phyloP scores from a whole-genome alignment of 2,329 filamentous ascomycete genomes.

The Blumeria graminis region DNA sequence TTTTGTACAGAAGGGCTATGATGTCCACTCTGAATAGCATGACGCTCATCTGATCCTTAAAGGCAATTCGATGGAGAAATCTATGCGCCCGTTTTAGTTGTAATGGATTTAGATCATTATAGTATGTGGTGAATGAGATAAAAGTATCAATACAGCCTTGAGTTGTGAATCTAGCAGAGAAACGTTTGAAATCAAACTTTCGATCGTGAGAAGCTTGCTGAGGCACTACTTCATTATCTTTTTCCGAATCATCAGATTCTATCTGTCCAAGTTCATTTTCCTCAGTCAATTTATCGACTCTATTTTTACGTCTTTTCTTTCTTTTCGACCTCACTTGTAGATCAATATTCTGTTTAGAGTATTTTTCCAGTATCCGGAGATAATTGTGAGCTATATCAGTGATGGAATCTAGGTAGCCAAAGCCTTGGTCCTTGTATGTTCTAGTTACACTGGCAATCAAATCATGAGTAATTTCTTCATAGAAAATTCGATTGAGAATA shows the following conservation, averaged over 20 bases:
- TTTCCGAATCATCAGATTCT: conserved; percentile 38
- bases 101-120: conserved; percentile 49
- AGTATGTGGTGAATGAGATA: conserved; percentile 53
- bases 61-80: conserved; percentile 81
- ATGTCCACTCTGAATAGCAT: conserved; percentile 83
- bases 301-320: conserved; percentile 42
- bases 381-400: conserved; percentile 87
- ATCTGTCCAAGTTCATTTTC: conserved; percentile 14
- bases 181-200: conserved; percentile 81
- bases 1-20: conserved; percentile 62
- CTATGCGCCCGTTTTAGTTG: conserved; percentile 84
- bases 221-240: conserved; percentile 49
- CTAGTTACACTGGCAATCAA: conserved; percentile 55
- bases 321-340: conserved; percentile 74
- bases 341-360: conserved; percentile 84
- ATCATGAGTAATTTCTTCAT: conserved; percentile 87
- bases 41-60: conserved; percentile 80
- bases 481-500: conserved; percentile 90
- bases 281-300: conserved; percentile 11
- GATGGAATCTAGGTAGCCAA: conserved; percentile 76
- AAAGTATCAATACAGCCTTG: conserved; percentile 82
- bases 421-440: conserved; percentile 81
- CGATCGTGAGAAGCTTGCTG: conserved; percentile 54
- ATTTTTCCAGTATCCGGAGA: conserved; percentile 70
- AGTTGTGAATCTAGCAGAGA: conserved; percentile 55